Base-by-base conservation (phyloP, 73 alveolate genomes). In the Paramecium caudatum region DNA sequence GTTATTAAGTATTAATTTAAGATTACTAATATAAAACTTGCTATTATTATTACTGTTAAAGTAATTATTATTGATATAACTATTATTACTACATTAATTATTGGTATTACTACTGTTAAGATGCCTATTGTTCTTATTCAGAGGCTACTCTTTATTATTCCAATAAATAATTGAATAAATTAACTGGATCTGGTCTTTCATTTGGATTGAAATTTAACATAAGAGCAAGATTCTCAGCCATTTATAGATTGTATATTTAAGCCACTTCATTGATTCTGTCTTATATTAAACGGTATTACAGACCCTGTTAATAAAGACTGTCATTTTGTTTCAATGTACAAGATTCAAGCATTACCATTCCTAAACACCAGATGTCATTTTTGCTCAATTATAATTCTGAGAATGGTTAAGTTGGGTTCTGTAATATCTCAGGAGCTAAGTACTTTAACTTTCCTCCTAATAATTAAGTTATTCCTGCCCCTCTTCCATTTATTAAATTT, bases 401-500 rank as follows among this genome's bases (percentile, higher is more conserved):
- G n/a, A 74, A 27, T 12, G 62, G 62, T 43, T 45, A 15, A 41
- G 61, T 37, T 7, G 39, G 88, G 39, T 74, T 41, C 55, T 74
- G 10, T 21, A 19, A 74, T 30, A 30, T 27, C 43, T 74, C 88
- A 0, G 88, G 88, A 17, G 55, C 47, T 21, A 74, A 37, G 15
- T 37, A 21, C 32, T 74, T 74, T 12, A 74, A 74, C 15, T 74
- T 74, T 8, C 88, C 88, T 2, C 37, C 5, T 10, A 74, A 7
- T 21, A 43, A 30, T 45, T 74, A 74, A 10, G 8, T 6, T 21
- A 45, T 37, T 2, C 47, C 49, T 19, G 65, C 62, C 2, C 55
- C 88, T 41, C 88, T 37, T 45, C 88, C 88, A 74, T 43, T 74
- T 21, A 74, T 74, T 74, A 74, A 74, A 74, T 74, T 74, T 74